Percentiles rank a stretch among this genome's conserved stretches.
phyloP scores from a whole-genome alignment of 306 rosid species.

The Prunus davidiana region DNA sequence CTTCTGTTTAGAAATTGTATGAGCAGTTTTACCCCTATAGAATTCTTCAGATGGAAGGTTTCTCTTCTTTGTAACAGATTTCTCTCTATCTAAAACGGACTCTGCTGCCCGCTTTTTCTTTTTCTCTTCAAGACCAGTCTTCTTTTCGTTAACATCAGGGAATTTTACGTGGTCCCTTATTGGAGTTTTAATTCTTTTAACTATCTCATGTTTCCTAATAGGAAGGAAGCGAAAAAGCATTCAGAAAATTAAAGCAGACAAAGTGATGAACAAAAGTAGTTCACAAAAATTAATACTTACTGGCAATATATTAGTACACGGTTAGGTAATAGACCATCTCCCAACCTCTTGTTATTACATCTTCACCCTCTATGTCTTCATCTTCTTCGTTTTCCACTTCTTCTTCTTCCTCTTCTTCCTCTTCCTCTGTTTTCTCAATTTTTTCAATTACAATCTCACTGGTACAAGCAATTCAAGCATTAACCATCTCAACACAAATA shows the following conservation, averaged over 20 bases:
- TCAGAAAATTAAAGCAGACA: slow-evolving; percentile 11
- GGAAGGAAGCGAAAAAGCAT: slow-evolving; percentile 19
- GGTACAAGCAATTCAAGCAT: slow-evolving; percentile 42
- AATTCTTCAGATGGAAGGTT: slow-evolving; percentile 26
- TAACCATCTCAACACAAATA: slow-evolving; percentile 15
- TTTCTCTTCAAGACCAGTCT: slow-evolving; percentile 11
- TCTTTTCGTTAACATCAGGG: slow-evolving; percentile 24
- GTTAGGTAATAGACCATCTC: slow-evolving; percentile 58
- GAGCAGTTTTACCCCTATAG: slow-evolving; percentile 24
- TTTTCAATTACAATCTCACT: slow-evolving; percentile 54
- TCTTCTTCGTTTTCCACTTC: neutral
- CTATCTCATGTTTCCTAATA: slow-evolving; percentile 72
- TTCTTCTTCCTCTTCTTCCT: slow-evolving; percentile 16
- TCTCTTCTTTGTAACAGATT: slow-evolving; percentile 32
- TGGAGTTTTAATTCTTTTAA: slow-evolving; percentile 53
- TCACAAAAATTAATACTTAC: slow-evolving; percentile 46
- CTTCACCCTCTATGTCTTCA: slow-evolving; percentile 13
- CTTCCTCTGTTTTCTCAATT: too few species aligned
- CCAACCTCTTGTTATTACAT: slow-evolving; percentile 64
- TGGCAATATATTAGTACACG: slow-evolving; percentile 82
- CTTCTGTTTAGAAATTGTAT: slow-evolving; percentile 25
- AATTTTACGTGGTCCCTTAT: slow-evolving; percentile 65
- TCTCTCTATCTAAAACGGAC: slow-evolving; percentile 32
- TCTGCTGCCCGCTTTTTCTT: slow-evolving; percentile 23
- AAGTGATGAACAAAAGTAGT: slow-evolving; percentile 14